Base-by-base conservation (phyloP, 441 rosid species). In the Francoa sonchifolia region DNA sequence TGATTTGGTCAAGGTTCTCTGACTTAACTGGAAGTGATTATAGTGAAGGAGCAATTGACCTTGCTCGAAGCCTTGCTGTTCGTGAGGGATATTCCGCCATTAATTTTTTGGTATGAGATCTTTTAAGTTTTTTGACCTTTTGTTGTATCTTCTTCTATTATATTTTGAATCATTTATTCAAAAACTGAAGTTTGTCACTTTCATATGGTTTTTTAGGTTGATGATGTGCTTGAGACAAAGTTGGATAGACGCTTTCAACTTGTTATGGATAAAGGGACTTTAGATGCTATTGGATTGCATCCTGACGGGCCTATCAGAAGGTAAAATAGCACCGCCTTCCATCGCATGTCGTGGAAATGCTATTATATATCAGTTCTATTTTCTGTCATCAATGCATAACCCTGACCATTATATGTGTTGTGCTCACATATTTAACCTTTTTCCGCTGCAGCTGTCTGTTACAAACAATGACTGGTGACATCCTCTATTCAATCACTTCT, bases 281-380 rank as follows among this genome's bases (percentile, higher is more conserved):
- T 89, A 27, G 98, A 89, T 70, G 98, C 96, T 37, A 77, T 85
- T 56, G 98, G 98, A 29, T 68, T 89, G 77, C 95, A 89, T 57
- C 82, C 96, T 18, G 98, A 85, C 54, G 89, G 94, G 41, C 68
- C 72, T 26, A 58, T 73, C 52, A 89, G 74, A 76, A 89, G 95
- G 96, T 89, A 57, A 51, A 49, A 19, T 30, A 22, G 12, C 4
- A 12, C 36, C 22, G 25, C 9, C 33, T 36, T 19, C 14, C 12
- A 26, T 31, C 30, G 20, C n/a, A 33, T 18, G 7, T 8, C 14
- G 13, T 12, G 17, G 15, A 21, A 39, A 16, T 11, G 37, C 27
- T 11, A 10, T 39, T n/a, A n/a, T n/a, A n/a, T n/a, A n/a, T n/a
- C n/a, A n/a, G n/a, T n/a, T n/a, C n/a, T n/a, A n/a, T n/a, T n/a